Base-by-base conservation (phyloP, 1,139 yeast species). In the Geotrichum candidum region DNA sequence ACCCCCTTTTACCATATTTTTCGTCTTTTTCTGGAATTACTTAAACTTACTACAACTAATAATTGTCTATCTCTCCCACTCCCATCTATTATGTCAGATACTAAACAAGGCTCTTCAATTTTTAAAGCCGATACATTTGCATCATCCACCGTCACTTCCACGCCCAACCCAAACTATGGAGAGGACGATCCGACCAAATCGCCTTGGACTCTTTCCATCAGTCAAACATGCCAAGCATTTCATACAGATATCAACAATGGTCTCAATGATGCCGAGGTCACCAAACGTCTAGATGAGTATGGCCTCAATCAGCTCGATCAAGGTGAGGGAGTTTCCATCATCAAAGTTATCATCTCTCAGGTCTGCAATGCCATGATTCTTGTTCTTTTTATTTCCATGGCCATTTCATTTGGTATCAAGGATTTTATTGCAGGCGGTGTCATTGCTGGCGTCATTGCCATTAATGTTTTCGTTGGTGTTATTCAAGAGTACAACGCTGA, bases 401-500 rank as follows among this genome's bases (percentile, higher is more conserved):
- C 85, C 52, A 87, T 88, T 60, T 87, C 94, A 1, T 80, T 88
- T 57, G 92, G 89, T 18, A 86, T 88, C 67, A 78, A 78, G 62
- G 95, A 88, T 74, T 88, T 90, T 87, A 88, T 88, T 63, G 85
- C 91, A 3, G 95, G 92, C 60, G 95, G 95, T 60, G 95, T 88
- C 41, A 86, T 88, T 71, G 86, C 84, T 0, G 86, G 84, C 60
- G 94, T 88, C 35, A 85, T 88, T 45, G 75, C 76, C 53, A 79
- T 88, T 65, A 88, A 88, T 71, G 85, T 88, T 56, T 75, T 76
- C 33, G 87, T 88, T 57, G 96, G 95, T 1, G 83, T 86, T 61
- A 74, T 83, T 65, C 95, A 88, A 73, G 91, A 87, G 71, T 78
- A 79, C 67, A 83, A 84, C 64, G 95, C 95, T 1, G 94, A 88